A percentile compares a stretch with the other conserved stretches of the same genome.
phyloP scores from a whole-genome alignment of 495 filamentous ascomycete genomes.

The Talaromyces borbonicus region DNA sequence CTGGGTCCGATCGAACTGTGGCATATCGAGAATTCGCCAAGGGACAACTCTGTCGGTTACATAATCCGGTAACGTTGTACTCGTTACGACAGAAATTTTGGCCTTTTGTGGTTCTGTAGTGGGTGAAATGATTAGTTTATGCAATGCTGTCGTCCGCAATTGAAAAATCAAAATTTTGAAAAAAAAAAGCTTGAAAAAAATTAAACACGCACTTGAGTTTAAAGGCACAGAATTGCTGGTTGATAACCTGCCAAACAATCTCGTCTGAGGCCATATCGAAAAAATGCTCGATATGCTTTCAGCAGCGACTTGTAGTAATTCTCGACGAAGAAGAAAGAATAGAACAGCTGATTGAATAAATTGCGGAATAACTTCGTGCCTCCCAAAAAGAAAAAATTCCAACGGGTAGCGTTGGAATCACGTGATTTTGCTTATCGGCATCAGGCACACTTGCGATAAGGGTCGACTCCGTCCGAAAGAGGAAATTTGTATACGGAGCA shows the following conservation, averaged over 20 bases:
- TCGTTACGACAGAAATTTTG: conserved; percentile 95
- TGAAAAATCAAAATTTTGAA: background rate
- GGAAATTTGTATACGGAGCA: conserved; percentile 1
- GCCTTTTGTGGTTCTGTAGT: conserved; percentile 68
- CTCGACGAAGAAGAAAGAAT: background rate
- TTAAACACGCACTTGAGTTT: conserved; percentile 69
- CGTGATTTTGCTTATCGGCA: background rate
- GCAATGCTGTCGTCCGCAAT: conserved; percentile 1
- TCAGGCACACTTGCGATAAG: background rate
- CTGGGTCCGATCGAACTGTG: conserved; percentile 74
- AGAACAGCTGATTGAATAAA: background rate
- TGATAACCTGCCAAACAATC: conserved; percentile 94
- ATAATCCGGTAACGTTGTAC: conserved; percentile 91
- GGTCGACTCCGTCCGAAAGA: background rate
- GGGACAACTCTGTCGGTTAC: conserved; percentile 89
- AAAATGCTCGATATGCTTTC: background rate
- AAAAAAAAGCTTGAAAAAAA: conserved; percentile 6
- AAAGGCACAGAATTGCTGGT: conserved; percentile 93
- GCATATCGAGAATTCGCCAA: conserved; percentile 95
- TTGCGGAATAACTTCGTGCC: background rate
- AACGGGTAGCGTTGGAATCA: background rate
- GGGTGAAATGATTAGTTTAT: background rate
- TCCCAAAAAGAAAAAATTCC: conserved; percentile 1
- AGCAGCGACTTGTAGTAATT: background rate
- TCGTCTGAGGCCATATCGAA: conserved; percentile 73